Percentiles rank a stretch among this genome's conserved stretches.
Conservation (phyloP, 2,329 filamentous ascomycete genomes). For the Colletotrichum nymphaeae region DNA sequence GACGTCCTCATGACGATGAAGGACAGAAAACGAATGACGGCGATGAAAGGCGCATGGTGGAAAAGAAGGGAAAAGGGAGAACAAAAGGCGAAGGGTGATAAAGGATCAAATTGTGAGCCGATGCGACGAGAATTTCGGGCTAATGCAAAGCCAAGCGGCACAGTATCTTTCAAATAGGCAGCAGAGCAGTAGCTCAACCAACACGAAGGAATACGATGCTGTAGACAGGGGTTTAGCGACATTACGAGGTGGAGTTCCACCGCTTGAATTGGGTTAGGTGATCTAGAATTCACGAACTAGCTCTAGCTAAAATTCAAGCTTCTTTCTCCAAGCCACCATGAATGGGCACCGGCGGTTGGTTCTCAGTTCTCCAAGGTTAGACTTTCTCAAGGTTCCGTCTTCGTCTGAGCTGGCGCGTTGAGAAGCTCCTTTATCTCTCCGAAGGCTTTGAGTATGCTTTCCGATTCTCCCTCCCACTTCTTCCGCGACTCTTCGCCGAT, state of each 20-base stretch:
- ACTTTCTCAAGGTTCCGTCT: background rate
- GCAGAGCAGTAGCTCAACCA: background rate
- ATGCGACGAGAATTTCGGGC: background rate
- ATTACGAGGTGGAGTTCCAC: constrained; percentile 13
- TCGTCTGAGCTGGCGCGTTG: background rate
- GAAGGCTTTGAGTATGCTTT: constrained; percentile 39
- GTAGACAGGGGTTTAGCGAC: constrained; percentile 18
- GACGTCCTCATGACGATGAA: constrained; percentile 8
- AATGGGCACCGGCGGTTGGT: background rate
- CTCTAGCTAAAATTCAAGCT: constrained; percentile 2
- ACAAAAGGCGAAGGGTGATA: background rate
- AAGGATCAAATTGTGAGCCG: background rate
- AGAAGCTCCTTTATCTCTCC: constrained; percentile 42
- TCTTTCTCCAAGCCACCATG: background rate
- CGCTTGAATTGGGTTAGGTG: background rate
- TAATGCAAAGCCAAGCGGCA: constrained; percentile 9
- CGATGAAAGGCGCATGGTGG: background rate
- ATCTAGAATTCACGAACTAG: background rate
- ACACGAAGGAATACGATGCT: background rate
- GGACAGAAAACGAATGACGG: background rate
- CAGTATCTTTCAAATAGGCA: constrained; percentile 12
- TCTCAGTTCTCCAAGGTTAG: background rate
- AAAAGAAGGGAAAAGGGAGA: background rate
- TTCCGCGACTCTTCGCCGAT: constrained; percentile 38
- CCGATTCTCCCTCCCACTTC: constrained; percentile 38